Percentiles rank a stretch among this genome's conserved stretches.
phyloP scores from a whole-genome alignment of 148 eudicot species.

The Spergularia marina region DNA sequence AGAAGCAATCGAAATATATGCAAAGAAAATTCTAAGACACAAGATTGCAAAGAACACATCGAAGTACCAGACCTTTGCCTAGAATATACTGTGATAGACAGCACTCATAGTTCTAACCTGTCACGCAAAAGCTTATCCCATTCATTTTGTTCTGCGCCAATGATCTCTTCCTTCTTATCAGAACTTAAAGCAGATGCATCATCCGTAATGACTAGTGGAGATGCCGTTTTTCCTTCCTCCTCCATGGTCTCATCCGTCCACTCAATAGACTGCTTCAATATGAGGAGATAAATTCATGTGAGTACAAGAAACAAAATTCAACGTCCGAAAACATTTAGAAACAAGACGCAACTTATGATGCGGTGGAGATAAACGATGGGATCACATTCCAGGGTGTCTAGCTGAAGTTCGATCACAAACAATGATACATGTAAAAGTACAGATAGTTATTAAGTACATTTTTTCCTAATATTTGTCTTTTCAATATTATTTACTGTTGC shows the following conservation, averaged over 20 bases:
- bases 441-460: no score
- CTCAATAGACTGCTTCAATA: conserved; percentile 57
- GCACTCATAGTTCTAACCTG: conserved; percentile 46
- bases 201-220: conserved; percentile 35
- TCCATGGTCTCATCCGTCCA: conserved; percentile 91
- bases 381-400: no score
- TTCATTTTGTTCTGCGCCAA: conserved; percentile 71
- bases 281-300: not conserved
- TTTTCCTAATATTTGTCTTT: no score
- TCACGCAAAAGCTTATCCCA: conserved; percentile 94
- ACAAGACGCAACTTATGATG: not conserved
- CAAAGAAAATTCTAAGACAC: no score
- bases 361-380: not conserved
- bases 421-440: no score
- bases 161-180: conserved; percentile 57
- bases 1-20: no score
- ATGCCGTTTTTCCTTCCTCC: conserved; percentile 47
- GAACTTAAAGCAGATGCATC: conserved; percentile 45
- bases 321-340: no score
- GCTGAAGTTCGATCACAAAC: no score
- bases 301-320: not conserved
- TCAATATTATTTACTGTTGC: no score
- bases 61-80: no score
- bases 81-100: no score
- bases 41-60: no score